These are phyloP conservation scores for Ceratocystis albifundus DNA, from an alignment of 2,329 filamentous ascomycete species.

Conservation along the genomic window DNA sequence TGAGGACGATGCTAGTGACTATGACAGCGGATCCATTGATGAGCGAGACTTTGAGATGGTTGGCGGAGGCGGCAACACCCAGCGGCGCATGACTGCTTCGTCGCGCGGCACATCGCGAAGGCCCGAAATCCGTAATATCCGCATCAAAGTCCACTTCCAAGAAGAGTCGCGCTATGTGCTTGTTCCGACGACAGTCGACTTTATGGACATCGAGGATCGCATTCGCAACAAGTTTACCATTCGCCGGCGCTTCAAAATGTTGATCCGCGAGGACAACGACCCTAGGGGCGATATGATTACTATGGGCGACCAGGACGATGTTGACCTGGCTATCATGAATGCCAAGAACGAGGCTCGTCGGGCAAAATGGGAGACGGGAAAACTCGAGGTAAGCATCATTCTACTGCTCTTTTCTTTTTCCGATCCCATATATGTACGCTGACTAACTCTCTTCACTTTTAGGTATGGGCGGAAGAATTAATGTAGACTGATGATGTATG, in stretches of 20 bases:
- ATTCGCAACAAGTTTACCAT: constrained; percentile 82
- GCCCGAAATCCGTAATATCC: constrained; percentile 63
- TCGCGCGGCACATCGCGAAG: constrained; percentile 46
- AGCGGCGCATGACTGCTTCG: constrained; percentile 35
- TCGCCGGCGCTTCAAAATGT: constrained; percentile 70
- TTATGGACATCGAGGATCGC: constrained; percentile 62
- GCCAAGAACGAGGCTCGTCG: constrained; percentile 58
- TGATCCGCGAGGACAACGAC: constrained; percentile 68
- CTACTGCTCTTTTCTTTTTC: constrained; percentile 18
- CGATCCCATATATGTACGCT: not conserved
- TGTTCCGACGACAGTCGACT: constrained; percentile 61
- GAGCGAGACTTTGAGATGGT: constrained; percentile 74
- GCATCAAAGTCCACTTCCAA: constrained; percentile 78
- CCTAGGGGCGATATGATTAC: constrained; percentile 85
- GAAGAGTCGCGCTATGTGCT: constrained; percentile 91
- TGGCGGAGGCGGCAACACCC: constrained; percentile 32
- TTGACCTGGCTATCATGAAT: constrained; percentile 71
- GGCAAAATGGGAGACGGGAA: constrained; percentile 71
- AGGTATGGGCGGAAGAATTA: constrained; percentile 39
- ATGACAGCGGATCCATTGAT: constrained; percentile 58
- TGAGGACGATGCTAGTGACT: constrained; percentile 61
- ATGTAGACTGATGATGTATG: constrained; percentile 13
- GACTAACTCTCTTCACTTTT: constrained; percentile 26
- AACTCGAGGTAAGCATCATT: constrained; percentile 71
- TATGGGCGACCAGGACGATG: constrained; percentile 89